Evolutionary conservation across 768 basidiomycete species (phyloP).

Genomic region (Boletus patriciae): DNA sequence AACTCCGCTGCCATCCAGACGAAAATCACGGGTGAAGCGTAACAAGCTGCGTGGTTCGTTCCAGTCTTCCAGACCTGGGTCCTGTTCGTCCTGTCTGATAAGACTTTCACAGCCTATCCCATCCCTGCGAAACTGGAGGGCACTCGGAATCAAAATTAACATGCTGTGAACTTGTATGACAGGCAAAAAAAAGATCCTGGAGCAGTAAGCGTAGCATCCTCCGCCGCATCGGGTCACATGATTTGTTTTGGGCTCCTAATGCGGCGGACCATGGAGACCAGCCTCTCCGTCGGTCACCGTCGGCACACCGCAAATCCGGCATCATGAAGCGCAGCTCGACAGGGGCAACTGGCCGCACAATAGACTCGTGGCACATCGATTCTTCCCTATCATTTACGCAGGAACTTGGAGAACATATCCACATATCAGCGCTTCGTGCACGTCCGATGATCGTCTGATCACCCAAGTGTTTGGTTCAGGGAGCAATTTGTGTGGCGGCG

Average conservation of each 20-base stretch:
- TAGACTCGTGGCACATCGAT: neutral
- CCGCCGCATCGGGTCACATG: neutral
- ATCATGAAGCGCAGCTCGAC: neutral
- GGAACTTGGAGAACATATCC: neutral
- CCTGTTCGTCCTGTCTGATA: neutral
- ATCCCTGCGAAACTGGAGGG: neutral
- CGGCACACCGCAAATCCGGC: no score
- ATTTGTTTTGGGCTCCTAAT: neutral
- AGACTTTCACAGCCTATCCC: neutral
- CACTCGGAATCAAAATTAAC: no score
- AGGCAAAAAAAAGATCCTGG: neutral
- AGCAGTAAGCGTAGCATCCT: neutral
- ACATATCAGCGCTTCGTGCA: no score
- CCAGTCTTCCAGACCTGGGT: no score
- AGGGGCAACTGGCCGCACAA: neutral
- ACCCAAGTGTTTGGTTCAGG: neutral
- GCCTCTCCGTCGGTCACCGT: no score
- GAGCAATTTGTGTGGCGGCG: neutral
- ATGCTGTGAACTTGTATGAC: neutral
- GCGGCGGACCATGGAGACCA: neutral
- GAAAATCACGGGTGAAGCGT: neutral
- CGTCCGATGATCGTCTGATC: neutral
- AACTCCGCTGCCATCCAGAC: neutral
- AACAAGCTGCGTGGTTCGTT: no score
- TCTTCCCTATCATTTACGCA: neutral